Base-by-base conservation (phyloP, 148 eudicot genomes). In the Rhododendron griersonianum region DNA sequence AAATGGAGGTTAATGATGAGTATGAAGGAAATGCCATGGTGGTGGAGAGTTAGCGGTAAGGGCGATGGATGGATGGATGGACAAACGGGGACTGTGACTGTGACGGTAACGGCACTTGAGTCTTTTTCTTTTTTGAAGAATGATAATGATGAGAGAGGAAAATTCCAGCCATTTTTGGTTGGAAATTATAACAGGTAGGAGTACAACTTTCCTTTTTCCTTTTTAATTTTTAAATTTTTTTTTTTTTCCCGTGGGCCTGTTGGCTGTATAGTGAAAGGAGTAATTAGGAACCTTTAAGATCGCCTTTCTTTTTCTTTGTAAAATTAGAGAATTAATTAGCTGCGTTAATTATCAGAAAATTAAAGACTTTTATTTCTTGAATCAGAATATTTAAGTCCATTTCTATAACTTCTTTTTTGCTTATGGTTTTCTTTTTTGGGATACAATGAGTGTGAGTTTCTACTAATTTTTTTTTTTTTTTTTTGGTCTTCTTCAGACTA, bases 71-170 rank as follows among this genome's bases (percentile, higher is more conserved):
- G 53, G 78, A 75, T 55, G 53, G 63, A 10, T 30, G 53, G 23
- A 15, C 4, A 59, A 28, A 79, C 37, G 44, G 15, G 82, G 87
- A 85, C 86, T 53, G 84, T 82, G 86, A 87, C 86, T 21, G 85
- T 41, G 81, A 86, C 79, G 85, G 86, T 55, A 77, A 85, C 87
- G 89, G 85, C 89, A 83, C 77, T 21, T 71, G 90, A 86, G 83
- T 81, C 80, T 77, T 47, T 47, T 47, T 47, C 50, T 19, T 59
- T 59, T 59, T 19, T 5, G 23, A 59, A 19, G 7, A 59, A 59
- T 41, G 79, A 77, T 18, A 77, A 77, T 77, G 80, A 44, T 10
- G 50, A 23, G 28, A 19, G 50, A 30, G 63, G 21, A 84, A 44
- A 63, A 21, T 41, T 79, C 35, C 77, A 33, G 57, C 55, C 53